Conservation (phyloP, 768 basidiomycete genomes). For the Hypholoma fasciculare region DNA sequence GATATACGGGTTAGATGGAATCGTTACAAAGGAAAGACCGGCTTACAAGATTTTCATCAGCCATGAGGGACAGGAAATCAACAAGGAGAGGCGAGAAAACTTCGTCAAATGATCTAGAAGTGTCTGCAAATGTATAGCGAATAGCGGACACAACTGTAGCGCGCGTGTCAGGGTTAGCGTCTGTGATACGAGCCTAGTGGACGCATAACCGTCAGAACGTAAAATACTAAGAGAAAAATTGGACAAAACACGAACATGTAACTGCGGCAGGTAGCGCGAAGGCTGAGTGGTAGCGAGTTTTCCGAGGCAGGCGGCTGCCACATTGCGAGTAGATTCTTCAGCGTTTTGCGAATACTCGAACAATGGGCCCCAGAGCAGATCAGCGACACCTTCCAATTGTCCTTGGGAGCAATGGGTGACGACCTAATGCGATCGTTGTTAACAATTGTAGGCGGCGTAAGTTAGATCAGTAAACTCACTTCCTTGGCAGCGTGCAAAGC, state of each 20-base stretch:
- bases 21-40: neutral
- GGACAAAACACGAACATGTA: constrained; percentile 60
- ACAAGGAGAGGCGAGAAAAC: constrained; percentile 84
- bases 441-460: neutral
- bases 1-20: neutral
- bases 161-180: constrained; percentile 68
- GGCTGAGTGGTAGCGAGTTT: constrained; percentile 94
- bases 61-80: constrained; percentile 89
- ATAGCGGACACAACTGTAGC: constrained; percentile 93
- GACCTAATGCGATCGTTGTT: constrained; percentile 49
- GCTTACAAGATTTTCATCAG: constrained; percentile 83
- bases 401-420: constrained; percentile 88
- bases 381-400: constrained; percentile 85
- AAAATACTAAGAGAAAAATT: too few species aligned
- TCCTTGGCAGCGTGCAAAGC: constrained; percentile 94
- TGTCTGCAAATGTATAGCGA: constrained; percentile 91
- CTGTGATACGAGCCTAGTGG: constrained; percentile 61
- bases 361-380: constrained; percentile 87
- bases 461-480: constrained; percentile 37
- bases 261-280: constrained; percentile 85
- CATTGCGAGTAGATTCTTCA: constrained; percentile 91
- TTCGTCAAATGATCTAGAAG: constrained; percentile 84
- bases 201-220: neutral
- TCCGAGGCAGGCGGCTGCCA: constrained; percentile 94
- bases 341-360: constrained; percentile 89